phyloP scores from a whole-genome alignment of 192 early-diverging fungal species.

The Linderina pennispora region DNA sequence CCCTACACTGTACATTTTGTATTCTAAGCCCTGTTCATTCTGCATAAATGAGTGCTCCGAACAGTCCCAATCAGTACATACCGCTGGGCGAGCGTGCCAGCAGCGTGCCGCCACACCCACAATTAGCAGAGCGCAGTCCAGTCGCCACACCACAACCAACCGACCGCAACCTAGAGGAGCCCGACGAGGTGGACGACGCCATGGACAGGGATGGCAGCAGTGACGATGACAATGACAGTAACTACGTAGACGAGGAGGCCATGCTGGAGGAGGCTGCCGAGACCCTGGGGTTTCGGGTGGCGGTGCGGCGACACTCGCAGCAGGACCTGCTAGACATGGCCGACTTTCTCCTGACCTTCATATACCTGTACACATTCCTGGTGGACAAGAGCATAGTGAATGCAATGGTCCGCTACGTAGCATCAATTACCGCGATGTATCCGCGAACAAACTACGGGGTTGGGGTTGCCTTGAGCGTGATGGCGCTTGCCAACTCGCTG shows the following conservation, averaged over 20 bases:
- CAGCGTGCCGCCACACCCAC: too few species aligned
- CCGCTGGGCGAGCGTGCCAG: too few species aligned
- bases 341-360: not conserved
- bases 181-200: too few species aligned
- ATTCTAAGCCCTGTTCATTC: too few species aligned
- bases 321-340: not conserved
- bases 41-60: too few species aligned
- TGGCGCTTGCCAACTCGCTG: not conserved
- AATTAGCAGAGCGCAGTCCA: too few species aligned
- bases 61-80: too few species aligned
- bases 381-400: not conserved
- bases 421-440: too few species aligned
- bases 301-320: not conserved
- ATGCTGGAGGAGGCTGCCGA: not conserved
- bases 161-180: too few species aligned
- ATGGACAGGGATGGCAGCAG: not conserved
- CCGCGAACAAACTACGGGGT: too few species aligned
- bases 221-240: not conserved
- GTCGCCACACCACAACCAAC: too few species aligned
- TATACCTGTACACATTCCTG: not conserved
- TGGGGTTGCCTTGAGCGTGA: not conserved
- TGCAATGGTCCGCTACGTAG: not conserved
- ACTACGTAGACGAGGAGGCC: not conserved
- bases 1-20: too few species aligned
- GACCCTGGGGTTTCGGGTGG: not conserved